phyloP scores from a whole-genome alignment of 1,284 basidiomycete species.

The Xerocomus amazonicus region DNA sequence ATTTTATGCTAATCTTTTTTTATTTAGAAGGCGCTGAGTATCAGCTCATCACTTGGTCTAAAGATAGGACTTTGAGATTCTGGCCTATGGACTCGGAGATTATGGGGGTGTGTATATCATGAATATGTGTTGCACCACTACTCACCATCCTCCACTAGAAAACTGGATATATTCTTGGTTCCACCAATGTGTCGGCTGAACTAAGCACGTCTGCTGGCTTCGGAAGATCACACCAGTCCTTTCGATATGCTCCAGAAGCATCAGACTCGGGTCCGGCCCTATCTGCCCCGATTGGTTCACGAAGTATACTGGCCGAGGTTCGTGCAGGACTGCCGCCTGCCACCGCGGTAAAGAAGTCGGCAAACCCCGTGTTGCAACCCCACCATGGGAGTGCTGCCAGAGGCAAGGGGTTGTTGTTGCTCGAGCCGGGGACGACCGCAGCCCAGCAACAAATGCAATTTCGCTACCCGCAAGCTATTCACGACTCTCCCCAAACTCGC shows the following conservation, averaged over 20 bases:
- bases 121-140: background rate
- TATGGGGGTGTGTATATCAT: constrained; percentile 49
- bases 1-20: background rate
- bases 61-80: constrained; percentile 88
- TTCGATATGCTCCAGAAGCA: constrained; percentile 45
- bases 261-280: constrained; percentile 38
- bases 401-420: constrained; percentile 28
- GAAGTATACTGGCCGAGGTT: constrained; percentile 66
- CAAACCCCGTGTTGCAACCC: constrained; percentile 35
- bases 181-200: constrained; percentile 19
- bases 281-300: constrained; percentile 65
- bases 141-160: constrained; percentile 32
- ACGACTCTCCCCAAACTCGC: constrained; percentile 13
- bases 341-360: constrained; percentile 17
- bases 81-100: constrained; percentile 82
- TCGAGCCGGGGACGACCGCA: constrained; percentile 18
- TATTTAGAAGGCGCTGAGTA: constrained; percentile 66
- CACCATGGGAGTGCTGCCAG: constrained; percentile 37
- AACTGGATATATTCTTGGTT: constrained; percentile 38
- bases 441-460: constrained; percentile 17
- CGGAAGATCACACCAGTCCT: constrained; percentile 37
- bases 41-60: constrained; percentile 96
- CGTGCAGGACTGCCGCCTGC: constrained; percentile 49
- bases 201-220: constrained; percentile 24
- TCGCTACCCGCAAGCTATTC: constrained; percentile 18